Evolutionary conservation across 169 alveolate species (phyloP), one percentile per base, ranked within the genome.

Genomic region (Plasmodium coatneyi): DNA sequence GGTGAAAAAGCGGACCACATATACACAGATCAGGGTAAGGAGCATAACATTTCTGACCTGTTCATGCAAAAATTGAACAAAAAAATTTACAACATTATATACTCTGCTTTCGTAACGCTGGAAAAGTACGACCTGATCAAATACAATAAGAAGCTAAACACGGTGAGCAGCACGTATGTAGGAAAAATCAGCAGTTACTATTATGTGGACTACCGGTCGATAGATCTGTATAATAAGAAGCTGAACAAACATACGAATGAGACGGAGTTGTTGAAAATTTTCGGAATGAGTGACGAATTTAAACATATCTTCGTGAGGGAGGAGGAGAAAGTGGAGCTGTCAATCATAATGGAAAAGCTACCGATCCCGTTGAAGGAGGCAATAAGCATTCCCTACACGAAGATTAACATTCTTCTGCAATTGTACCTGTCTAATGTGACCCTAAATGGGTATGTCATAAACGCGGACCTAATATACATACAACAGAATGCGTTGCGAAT

Each of bases 401-500:
- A 99, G 93, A 98, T 99, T 10, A 98, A 98, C 84, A 99, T 99
- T 78, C 96, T 99, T 56, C 96, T 99, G 86, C 99, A 99, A 92
- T 98, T 99, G 54, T 99, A 99, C 95, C 98, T 99, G 81, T 98
- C 99, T 60, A 97, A 98, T 93, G 96, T 98, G 92, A 98, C 98
- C 93, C 96, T 99, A 95, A 99, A 98, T 91, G 99, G 99, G 14
- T 98, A 97, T 95, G 99, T 99, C 32, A 96, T 99, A 87, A 98
- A 97, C 95, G 97, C 99, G n/a, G 99, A 99, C 96, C 97, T 99
- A 99, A 99, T 98, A 56, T 99, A 98, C 95, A 98, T 99, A 14
- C 98, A 99, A 80, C 99, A 99, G 95, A 98, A 99, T 81, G 99
- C 99, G 30, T 99, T 99, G 49, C 98, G 99, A 86, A 99, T 99